Evolutionary conservation across 2,329 filamentous ascomycete species (phyloP).

Genomic region (Epichloe glyceriae): DNA sequence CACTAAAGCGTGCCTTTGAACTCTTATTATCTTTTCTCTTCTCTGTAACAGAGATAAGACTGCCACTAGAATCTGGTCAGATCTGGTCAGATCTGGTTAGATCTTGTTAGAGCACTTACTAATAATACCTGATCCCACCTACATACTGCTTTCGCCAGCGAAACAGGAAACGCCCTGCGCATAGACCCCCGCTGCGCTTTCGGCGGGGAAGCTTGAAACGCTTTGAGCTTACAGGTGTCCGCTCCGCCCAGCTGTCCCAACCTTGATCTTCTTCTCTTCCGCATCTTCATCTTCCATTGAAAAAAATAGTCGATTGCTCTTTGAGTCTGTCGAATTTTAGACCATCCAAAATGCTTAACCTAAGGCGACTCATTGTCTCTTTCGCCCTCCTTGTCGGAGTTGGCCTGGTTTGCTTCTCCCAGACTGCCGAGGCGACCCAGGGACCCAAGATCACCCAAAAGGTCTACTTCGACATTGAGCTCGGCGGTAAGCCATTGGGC

Average conservation of each 20-base stretch:
- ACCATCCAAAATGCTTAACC: conserved; percentile 52
- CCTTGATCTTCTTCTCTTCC: neutral
- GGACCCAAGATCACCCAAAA: conserved; percentile 94
- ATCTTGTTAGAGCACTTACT: too few species aligned
- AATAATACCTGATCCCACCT: too few species aligned
- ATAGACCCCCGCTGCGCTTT: conserved; percentile 3
- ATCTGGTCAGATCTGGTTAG: too few species aligned
- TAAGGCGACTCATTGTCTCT: conserved; percentile 58
- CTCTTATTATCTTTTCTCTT: too few species aligned
- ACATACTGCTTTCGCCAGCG: too few species aligned
- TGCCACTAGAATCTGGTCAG: too few species aligned
- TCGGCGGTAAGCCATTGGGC: conserved; percentile 62
- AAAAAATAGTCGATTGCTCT: neutral
- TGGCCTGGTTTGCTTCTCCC: conserved; percentile 61
- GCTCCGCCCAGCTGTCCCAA: neutral
- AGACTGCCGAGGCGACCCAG: conserved; percentile 61
- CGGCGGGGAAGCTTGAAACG: conserved; percentile 11
- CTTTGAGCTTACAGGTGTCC: conserved; percentile 10
- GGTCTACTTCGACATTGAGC: conserved; percentile 77
- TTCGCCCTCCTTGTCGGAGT: conserved; percentile 66
- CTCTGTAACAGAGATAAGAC: too few species aligned
- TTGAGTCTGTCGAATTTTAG: neutral
- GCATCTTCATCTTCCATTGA: neutral
- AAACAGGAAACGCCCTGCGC: neutral
- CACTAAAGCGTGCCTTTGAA: too few species aligned